Base-by-base conservation (phyloP, 176 grass and related monocot species). In the Urochloa ruziziensis region DNA sequence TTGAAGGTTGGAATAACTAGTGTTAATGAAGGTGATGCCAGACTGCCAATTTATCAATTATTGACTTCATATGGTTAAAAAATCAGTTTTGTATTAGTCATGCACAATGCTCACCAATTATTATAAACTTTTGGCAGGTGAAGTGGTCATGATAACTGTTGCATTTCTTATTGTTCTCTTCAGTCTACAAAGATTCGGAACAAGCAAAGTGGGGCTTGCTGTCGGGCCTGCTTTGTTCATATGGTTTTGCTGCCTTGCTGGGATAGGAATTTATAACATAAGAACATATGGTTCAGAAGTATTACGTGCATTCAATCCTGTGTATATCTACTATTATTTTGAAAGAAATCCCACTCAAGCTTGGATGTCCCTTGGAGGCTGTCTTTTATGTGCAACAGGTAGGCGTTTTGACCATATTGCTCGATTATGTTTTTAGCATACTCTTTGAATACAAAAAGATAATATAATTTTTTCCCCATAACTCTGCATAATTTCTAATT, bases 211-310 rank as follows among this genome's bases (percentile, higher is more conserved):
- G 34, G 93, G 91, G 69, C 89, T 99, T 88, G 89, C 77, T 61
- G 89, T 99, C 77, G 93, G 93, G 27, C 93, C 93, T 73, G 87
- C 87, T 29, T 82, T 99, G 81, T 96, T 99, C 73, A 74, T 96
- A 90, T 99, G 96, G 96, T 99, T 99, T 88, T 99, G 93, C 70
- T 99, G 86, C 66, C 91, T 99, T 77, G 85, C 87, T 61, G 91
- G 85, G 52, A 89, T 99, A 76, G 96, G 96, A 78, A 88, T 99
- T 72, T 99, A 92, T 84, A 99, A 96, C 84, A 82, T 99, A 70
- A 77, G 88, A 70, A 79, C 71, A 79, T 99, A 90, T 87, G 96
- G 96, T 64, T 80, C 87, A 74, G 85, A 92, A 80, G 93, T 93
- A 87, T 81, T 99, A 28, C 77, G 27, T 36, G 93, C 96, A 66